These are phyloP conservation scores for Ophiostoma montium DNA, from an alignment of 2,329 filamentous ascomycete genomes.

Conservation along the genomic window DNA sequence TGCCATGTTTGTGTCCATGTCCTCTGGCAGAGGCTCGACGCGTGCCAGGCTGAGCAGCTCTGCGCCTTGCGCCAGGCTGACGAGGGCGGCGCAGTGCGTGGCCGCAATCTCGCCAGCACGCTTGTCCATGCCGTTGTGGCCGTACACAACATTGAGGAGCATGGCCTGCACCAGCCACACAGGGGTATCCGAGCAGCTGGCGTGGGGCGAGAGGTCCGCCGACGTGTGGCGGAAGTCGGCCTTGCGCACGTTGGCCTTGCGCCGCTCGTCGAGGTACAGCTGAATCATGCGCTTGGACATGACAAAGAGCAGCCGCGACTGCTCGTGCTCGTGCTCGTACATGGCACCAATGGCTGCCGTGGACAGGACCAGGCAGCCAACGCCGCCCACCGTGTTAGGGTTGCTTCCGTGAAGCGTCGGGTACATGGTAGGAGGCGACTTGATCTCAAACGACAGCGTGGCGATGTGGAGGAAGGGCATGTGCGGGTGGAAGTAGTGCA, in stretches of 20 bases:
- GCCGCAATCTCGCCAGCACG: slow-evolving; percentile 81
- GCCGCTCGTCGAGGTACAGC: slow-evolving; percentile 78
- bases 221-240: slow-evolving; percentile 41
- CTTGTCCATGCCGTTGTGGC: slow-evolving; percentile 88
- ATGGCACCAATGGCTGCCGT: slow-evolving; percentile 65
- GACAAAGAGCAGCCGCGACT: slow-evolving; percentile 78
- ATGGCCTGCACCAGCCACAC: slow-evolving; percentile 95
- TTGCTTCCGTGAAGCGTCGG: slow-evolving; percentile 44
- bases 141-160: slow-evolving; percentile 90
- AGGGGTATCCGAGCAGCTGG: slow-evolving; percentile 59
- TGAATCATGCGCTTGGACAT: slow-evolving; percentile 93
- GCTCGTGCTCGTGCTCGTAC: slow-evolving; percentile 70
- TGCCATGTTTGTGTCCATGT: slow-evolving; percentile 41
- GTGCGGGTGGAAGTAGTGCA: slow-evolving; percentile 87
- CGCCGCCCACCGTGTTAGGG: slow-evolving; percentile 44
- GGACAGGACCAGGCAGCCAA: slow-evolving; percentile 72
- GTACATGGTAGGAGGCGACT: slow-evolving; percentile 31
- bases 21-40: slow-evolving; percentile 27
- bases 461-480: slow-evolving; percentile 88
- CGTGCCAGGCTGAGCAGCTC: slow-evolving; percentile 43
- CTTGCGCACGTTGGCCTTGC: slow-evolving; percentile 66
- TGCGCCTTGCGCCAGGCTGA: slow-evolving; percentile 83
- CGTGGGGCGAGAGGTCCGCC: slow-evolving; percentile 22
- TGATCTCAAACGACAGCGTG: slow-evolving; percentile 77
- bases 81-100: slow-evolving; percentile 79